Evolutionary conservation across 805 yeast species (phyloP), one percentile per base, ranked within the genome.

Genomic region (Nakazawaea sp.): DNA sequence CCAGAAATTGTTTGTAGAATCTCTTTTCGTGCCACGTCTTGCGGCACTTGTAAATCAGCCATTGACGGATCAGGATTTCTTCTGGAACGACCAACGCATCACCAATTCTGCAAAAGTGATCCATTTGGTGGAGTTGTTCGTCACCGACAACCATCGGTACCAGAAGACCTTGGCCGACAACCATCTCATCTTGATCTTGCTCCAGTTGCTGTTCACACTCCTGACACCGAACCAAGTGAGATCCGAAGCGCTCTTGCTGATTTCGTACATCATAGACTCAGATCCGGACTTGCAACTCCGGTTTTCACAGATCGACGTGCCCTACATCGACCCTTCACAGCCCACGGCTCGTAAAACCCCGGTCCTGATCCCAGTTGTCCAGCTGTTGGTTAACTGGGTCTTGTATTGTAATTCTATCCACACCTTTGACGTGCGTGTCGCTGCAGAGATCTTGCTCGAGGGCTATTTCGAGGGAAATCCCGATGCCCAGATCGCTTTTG

Each of bases 261-360:
- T 86, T 2, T 88, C 94, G 2, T 90, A 81, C 44, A 62, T 89
- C 23, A 80, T 92, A 4, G 61, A 78, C 33, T 70, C 76, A 21
- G 87, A 88, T 53, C 57, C 66, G 3, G 72, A 65, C 2, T 70
- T 83, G 24, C 98, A 92, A 56, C 60, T 62, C 11, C 75, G 75
- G 41, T 81, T 90, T 48, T 68, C 87, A 1, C 78, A 77, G 38
- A 78, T 90, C 11, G 97, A 92, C 56, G 96, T 92, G 6, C 98
- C 98, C 0, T 86, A 81, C 52, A 66, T 89, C 38, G 97, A 87
- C 50, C 87, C 96, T 9, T 30, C 42, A 2, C 65, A 80, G 4
- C 5, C 59, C 53, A 27, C 29, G 48, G 12, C 50, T 45, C 33
- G 41, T 46, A 4, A 57, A 48, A 35, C 62, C 9, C n/a, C 53